Conservation (phyloP, 148 eudicot species). For the Dianthus caryophyllus region DNA sequence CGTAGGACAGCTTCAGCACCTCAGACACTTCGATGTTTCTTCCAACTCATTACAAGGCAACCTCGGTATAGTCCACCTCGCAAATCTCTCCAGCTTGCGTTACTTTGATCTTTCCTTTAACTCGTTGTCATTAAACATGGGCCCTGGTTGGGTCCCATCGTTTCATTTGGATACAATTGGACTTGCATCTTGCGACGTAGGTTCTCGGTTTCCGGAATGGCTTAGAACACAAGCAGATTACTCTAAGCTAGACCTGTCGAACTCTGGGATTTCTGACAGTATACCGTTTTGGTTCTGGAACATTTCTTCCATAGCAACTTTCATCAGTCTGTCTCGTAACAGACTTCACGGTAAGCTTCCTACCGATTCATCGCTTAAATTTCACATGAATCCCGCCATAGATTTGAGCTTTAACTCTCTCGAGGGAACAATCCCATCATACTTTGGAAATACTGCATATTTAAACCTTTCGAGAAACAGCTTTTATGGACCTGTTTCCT, state of each 20-base stretch:
- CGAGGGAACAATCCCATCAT: constrained; percentile 16
- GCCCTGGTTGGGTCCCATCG: constrained; percentile 21
- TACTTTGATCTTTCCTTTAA: constrained; percentile 30
- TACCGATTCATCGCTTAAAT: constrained; percentile 4
- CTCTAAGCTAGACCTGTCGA: constrained; percentile 15
- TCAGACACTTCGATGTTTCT: constrained; percentile 20
- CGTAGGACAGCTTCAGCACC: constrained; percentile 23
- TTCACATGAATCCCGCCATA: not conserved
- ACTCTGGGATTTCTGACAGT: constrained; percentile 10
- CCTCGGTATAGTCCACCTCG: constrained; percentile 22
- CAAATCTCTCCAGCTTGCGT: constrained; percentile 23
- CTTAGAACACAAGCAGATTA: constrained; percentile 15
- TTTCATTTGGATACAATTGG: constrained; percentile 17
- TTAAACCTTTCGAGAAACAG: constrained; percentile 23
- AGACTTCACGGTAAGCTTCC: constrained; percentile 15
- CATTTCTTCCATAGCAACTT: constrained; percentile 16
- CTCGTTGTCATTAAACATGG: constrained; percentile 20
- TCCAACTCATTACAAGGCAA: constrained; percentile 28
- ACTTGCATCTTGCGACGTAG: constrained; percentile 22
- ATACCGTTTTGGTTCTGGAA: constrained; percentile 26
- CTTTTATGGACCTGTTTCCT: constrained; percentile 17
- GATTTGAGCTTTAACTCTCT: constrained; percentile 24
- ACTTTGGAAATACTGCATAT: not conserved
- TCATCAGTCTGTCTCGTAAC: constrained; percentile 16
- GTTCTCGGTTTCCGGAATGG: constrained; percentile 24